Conservation (phyloP, 208 protist genomes). For the Novymonas esmeraldas region DNA sequence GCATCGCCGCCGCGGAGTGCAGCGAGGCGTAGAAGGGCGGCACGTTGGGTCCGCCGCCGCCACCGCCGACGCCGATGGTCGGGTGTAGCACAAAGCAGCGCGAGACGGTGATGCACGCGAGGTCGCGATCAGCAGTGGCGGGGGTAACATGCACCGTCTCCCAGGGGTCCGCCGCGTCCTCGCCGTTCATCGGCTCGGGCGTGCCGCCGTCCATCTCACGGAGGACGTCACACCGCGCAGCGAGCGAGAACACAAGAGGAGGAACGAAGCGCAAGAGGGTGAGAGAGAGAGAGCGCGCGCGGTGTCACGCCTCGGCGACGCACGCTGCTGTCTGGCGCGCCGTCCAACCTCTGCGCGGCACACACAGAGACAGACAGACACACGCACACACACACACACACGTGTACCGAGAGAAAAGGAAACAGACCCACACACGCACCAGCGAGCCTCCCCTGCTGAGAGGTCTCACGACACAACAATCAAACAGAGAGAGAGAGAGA, state of each 20-base stretch:
- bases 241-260: too few relatives aligned
- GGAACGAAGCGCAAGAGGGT: too few relatives aligned
- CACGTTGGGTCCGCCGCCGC: background rate
- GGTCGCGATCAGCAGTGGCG: slow-evolving; percentile 7
- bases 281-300: too few relatives aligned
- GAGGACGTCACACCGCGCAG: background rate
- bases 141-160: slow-evolving; percentile 18
- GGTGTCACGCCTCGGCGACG: too few relatives aligned
- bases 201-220: background rate
- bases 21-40: background rate
- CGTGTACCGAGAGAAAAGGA: background rate
- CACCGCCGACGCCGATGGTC: background rate
- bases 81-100: slow-evolving; percentile 22
- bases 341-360: background rate
- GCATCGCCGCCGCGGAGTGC: slow-evolving; percentile 9
- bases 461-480: too few relatives aligned
- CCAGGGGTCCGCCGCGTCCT: slow-evolving; percentile 15
- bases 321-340: too few relatives aligned
- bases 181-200: background rate
- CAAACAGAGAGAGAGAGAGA: too few relatives aligned
- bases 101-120: slow-evolving; percentile 6
- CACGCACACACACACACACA: background rate
- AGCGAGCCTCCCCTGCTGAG: too few relatives aligned
- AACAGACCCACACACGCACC: too few relatives aligned
- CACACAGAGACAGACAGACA: background rate